These are phyloP conservation scores for Paratinospora sagittata DNA, from an alignment of 164 flowering plant genomes.

Conservation along the genomic window DNA sequence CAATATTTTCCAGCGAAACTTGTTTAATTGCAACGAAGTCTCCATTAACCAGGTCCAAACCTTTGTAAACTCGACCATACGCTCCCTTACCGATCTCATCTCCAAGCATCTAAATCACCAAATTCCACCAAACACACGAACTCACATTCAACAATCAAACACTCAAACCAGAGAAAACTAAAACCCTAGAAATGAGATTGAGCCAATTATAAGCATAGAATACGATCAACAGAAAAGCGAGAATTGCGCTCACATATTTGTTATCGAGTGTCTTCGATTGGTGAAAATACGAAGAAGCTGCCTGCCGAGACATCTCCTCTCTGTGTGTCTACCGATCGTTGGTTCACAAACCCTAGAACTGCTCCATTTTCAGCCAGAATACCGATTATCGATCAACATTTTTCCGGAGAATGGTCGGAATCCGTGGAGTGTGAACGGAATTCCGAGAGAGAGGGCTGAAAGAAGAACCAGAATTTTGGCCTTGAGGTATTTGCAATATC, in stretches of 20 bases:
- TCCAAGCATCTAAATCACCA: slow-evolving; percentile 70
- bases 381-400: not conserved
- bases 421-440: not conserved
- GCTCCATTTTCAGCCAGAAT: not conserved
- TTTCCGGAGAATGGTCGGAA: not conserved
- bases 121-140: slow-evolving; percentile 5
- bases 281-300: slow-evolving; percentile 53
- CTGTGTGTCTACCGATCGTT: not conserved
- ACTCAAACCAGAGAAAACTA: not conserved
- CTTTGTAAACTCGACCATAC: slow-evolving; percentile 98
- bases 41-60: slow-evolving; percentile 97
- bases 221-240: not conserved
- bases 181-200: slow-evolving; percentile 8
- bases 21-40: slow-evolving; percentile 98
- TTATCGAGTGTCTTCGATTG: slow-evolving; percentile 94
- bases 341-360: slow-evolving; percentile 7
- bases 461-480: not conserved
- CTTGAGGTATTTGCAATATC: no score
- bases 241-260: slow-evolving; percentile 66
- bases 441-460: not conserved
- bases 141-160: slow-evolving; percentile 1
- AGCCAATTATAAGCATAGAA: not conserved
- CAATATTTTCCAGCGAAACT: slow-evolving; percentile 95
- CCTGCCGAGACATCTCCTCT: slow-evolving; percentile 82
- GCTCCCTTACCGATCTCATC: slow-evolving; percentile 99